Conservation (phyloP, 2,329 filamentous ascomycete genomes). For the Colletotrichum limetticola region DNA sequence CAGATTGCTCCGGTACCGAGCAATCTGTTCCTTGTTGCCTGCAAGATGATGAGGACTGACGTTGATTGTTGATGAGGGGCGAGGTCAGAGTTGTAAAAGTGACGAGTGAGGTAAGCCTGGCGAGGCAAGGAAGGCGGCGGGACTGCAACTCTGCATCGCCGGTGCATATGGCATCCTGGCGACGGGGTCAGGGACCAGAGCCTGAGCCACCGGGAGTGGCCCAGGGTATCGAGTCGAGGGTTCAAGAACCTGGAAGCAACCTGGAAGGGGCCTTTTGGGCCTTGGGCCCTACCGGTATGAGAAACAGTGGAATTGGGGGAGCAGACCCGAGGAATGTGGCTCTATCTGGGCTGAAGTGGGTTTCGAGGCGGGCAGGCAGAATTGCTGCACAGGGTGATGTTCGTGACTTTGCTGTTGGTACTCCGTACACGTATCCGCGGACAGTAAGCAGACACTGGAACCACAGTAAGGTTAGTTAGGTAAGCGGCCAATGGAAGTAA, state of each 20-base stretch:
- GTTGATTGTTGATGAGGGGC: slow-evolving; percentile 17
- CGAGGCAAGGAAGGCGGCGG: slow-evolving; percentile 24
- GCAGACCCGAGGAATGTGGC: slow-evolving; percentile 23
- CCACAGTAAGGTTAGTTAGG: too few relatives aligned
- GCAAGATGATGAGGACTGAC: slow-evolving; percentile 32
- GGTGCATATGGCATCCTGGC: slow-evolving; percentile 16
- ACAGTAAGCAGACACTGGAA: too few relatives aligned
- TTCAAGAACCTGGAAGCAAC: not conserved
- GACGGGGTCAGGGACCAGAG: not conserved
- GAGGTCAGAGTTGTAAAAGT: not conserved
- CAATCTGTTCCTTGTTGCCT: not conserved
- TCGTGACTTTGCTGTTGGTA: not conserved
- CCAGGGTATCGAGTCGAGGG: not conserved
- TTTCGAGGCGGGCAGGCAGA: slow-evolving; percentile 5
- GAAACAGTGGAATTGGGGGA: slow-evolving; percentile 29
- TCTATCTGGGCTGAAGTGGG: slow-evolving; percentile 32
- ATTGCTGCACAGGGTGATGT: slow-evolving; percentile 15
- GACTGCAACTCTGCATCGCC: slow-evolving; percentile 15
- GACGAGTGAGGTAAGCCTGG: not conserved
- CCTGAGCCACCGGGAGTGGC: not conserved
- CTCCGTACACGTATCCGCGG: too few relatives aligned
- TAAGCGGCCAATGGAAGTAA: too few relatives aligned
- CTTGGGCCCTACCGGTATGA: not conserved
- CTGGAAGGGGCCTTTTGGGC: not conserved
- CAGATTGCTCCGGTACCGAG: slow-evolving; percentile 5